phyloP scores from a whole-genome alignment of 148 eudicot species.

The Mesembryanthemum crystallinum region DNA sequence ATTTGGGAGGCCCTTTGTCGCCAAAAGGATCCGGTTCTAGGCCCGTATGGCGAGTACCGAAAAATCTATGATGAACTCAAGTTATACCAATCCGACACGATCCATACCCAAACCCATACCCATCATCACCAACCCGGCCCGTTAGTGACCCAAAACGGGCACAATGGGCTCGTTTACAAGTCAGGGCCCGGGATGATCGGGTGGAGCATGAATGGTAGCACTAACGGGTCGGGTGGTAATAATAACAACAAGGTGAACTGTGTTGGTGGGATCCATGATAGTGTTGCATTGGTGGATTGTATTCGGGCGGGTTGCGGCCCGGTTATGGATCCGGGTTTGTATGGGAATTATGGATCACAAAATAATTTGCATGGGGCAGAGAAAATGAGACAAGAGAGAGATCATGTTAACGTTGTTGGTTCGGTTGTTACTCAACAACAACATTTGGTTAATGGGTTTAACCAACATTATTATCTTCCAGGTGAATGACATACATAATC shows the following conservation, averaged over 20 bases:
- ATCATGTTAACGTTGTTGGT: constrained; percentile 27
- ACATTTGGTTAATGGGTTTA: constrained; percentile 45
- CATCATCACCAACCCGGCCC: constrained; percentile 28
- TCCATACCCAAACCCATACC: constrained; percentile 33
- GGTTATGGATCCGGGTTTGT: constrained; percentile 29
- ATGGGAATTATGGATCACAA: constrained; percentile 29
- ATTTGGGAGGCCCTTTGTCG: constrained; percentile 84
- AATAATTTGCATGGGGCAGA: constrained; percentile 33
- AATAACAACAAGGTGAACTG: constrained; percentile 23
- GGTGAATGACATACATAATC: constrained; percentile 29
- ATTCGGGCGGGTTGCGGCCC: constrained; percentile 35
- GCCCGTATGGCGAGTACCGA: constrained; percentile 68
- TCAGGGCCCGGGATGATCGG: constrained; percentile 32
- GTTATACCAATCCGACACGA: constrained; percentile 39
- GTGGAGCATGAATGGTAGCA: constrained; percentile 34
- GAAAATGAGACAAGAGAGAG: constrained; percentile 40
- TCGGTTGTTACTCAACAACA: constrained; percentile 48
- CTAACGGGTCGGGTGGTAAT: constrained; percentile 27
- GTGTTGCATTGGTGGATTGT: constrained; percentile 33
- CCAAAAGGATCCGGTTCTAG: constrained; percentile 64
- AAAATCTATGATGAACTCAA: constrained; percentile 60
- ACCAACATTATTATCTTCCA: constrained; percentile 54
- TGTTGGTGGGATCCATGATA: constrained; percentile 27
- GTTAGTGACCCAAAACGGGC: constrained; percentile 29
- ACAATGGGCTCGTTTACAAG: constrained; percentile 28